Evolutionary conservation across 129 eudicot genomes (phyloP), one percentile per base, ranked within the genome.

Genomic region (Cynara cardunculus): DNA sequence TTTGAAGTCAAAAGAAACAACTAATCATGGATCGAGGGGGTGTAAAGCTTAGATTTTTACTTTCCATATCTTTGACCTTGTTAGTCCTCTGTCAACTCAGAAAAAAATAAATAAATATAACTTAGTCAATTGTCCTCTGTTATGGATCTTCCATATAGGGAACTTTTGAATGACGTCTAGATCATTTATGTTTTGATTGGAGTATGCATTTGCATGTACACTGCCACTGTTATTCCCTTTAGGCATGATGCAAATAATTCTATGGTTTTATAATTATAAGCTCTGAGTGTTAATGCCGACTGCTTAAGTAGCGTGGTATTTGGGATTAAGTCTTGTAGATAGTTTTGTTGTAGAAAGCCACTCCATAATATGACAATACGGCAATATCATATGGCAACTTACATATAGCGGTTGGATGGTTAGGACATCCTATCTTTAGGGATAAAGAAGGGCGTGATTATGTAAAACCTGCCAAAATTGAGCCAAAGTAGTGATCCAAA

Each of bases 21-120:
- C 32, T 39, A 39, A 64, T 73, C 49, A 10, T 27, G 56, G 21
- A 64, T 41, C 39, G 35, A 59, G 41, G 16, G 65, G 44, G 73
- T 53, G 31, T 73, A 68, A 80, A 70, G 14, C 30, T 37, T 49
- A 3, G 3, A n/a, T 39, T 65, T 41, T 73, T 53, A 7, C 31
- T 5, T 70, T 31, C 2, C 73, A 79, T 30, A n/a, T 59, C 56
- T 80, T 32, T 41, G 22, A 80, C 39, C 16, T 80, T 79, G 56
- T 72, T 59, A 34, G 73, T 73, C 18, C 27, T 13, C 7, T 9
- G 10, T 16, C 67, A 35, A 73, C 5, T 64, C 12, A 25, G 73
- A 35, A 64, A 72, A 62, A 0, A 18, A 59, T 1, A n/a, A 2
- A 11, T 28, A 30, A 24, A 7, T 61, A 41, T 41, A 41, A 41